These are phyloP conservation scores for Dryas drummondii DNA, from an alignment of 306 rosid genomes.

Conservation along the genomic window DNA sequence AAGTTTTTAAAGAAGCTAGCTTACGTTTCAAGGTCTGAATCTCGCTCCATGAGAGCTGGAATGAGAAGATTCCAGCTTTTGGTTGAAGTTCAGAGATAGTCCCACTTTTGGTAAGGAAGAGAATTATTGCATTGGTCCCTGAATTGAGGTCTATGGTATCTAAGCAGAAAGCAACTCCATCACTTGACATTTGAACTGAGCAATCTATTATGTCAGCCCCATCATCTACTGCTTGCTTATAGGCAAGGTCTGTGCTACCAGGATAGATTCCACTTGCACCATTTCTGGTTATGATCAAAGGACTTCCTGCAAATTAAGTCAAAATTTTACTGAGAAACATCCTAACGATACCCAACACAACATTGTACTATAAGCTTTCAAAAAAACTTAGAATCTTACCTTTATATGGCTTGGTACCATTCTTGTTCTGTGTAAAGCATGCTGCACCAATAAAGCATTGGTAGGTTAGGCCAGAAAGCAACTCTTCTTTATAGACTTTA, in stretches of 20 bases:
- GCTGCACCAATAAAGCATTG: conserved; percentile 42
- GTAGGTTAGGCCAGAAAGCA: conserved; percentile 23
- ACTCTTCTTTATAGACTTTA: not conserved
- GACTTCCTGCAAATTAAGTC: conserved; percentile 38
- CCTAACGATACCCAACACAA: not conserved
- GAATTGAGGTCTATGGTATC: conserved; percentile 42
- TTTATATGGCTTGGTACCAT: conserved; percentile 28
- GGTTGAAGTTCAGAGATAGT: conserved; percentile 63
- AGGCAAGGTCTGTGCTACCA: conserved; percentile 83
- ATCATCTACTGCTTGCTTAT: conserved; percentile 65
- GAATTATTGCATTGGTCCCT: conserved; percentile 47
- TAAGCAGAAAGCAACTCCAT: conserved; percentile 77
- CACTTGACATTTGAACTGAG: conserved; percentile 86
- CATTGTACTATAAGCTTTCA: not conserved
- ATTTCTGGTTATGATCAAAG: conserved; percentile 62
- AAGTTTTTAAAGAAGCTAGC: not conserved
- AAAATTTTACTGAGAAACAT: not conserved
- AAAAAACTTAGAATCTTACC: conserved; percentile 42
- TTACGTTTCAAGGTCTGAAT: conserved; percentile 76
- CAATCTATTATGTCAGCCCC: conserved; percentile 89
- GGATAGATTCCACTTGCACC: conserved; percentile 90
- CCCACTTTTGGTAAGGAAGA: conserved; percentile 53
- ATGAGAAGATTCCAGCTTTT: conserved; percentile 70
- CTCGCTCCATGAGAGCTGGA: conserved; percentile 81
- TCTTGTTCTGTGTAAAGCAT: conserved; percentile 58